Evolutionary conservation across 768 basidiomycete species (phyloP).

Genomic region (Lactifluus echinatus): DNA sequence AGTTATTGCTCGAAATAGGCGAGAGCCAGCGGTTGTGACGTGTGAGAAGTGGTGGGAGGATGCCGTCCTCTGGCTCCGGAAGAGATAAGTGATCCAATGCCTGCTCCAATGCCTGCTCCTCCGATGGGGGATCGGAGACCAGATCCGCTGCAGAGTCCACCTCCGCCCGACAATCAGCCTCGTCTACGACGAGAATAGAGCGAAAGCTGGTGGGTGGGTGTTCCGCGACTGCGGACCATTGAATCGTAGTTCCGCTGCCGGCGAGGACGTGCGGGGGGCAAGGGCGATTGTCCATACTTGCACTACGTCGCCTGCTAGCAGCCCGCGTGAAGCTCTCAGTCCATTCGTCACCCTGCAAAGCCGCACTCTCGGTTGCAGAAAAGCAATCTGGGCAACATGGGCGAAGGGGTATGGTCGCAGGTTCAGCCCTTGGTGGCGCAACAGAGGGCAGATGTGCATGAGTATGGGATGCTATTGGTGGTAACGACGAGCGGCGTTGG

Average conservation of each 20-base stretch:
- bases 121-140: neutral
- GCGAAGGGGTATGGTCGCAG: constrained; percentile 56
- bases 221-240: constrained; percentile 14
- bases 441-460: constrained; percentile 17
- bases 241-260: constrained; percentile 15
- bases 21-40: constrained; percentile 4
- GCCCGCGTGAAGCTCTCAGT: constrained; percentile 54
- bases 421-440: constrained; percentile 26
- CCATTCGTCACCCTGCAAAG: constrained; percentile 50
- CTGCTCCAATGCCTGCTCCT: neutral
- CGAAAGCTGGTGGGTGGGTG: constrained; percentile 17
- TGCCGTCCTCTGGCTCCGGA: neutral
- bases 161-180: neutral
- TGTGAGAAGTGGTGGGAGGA: constrained; percentile 11
- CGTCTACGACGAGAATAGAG: constrained; percentile 11
- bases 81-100: neutral
- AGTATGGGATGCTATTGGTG: neutral
- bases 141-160: neutral
- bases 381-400: constrained; percentile 63
- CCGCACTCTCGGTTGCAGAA: constrained; percentile 46
- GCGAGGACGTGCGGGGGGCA: constrained; percentile 9
- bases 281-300: constrained; percentile 23
- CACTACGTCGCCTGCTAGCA: constrained; percentile 47
- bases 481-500: constrained; percentile 30
- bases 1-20: constrained; percentile 18